Base-by-base conservation (phyloP, 176 grass and related monocot genomes). In the Avena sativa region DNA sequence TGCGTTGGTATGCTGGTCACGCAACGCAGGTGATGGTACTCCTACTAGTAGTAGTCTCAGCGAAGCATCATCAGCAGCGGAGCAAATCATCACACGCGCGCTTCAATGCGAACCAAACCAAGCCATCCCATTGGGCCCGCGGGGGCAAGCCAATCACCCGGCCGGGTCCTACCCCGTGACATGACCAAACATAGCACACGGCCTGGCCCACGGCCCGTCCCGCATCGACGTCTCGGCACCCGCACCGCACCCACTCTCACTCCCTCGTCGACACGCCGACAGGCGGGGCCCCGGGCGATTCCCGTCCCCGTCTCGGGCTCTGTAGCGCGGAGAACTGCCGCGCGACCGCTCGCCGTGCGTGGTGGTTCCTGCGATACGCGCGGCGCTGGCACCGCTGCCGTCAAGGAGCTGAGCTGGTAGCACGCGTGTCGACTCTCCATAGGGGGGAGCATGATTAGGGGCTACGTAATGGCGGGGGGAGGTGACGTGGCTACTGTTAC, bases 141-240 rank as follows among this genome's bases (percentile, higher is more conserved):
- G 2, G 83, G 79, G n/a, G n/a, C 10, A 57, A 52, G 81, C 76
- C 76, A 81, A 85, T 88, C 76, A 85, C 40, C 68, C 9, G 1
- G 13, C 36, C 3, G 51, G 86, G 60, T 34, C 81, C 86, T 53
- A 57, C 38, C 5, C 5, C 0, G 0, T 10, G 86, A 91, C 83
- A 86, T 48, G 90, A 91, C 86, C 78, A 11, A 86, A 85, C 90
- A 85, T 88, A 58, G 90, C 82, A 56, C 89, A 40, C 14, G 44
- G 28, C 12, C 36, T 43, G 57, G 44, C 63, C 81, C 82, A 55
- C 82, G 82, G 62, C 78, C 82, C 52, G 19, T 55, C 61, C 3
- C 5, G 8, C 55, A 71, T 81, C 81, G 13, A 9, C 9, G 55
- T 60, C 58, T 76, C 83, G 8, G 55, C 60, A 21, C 48, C 34